Evolutionary conservation across 371 early-diverging fungal genomes (phyloP), one percentile per base, ranked within the genome.

Genomic region (Lichtheimia ornata): DNA sequence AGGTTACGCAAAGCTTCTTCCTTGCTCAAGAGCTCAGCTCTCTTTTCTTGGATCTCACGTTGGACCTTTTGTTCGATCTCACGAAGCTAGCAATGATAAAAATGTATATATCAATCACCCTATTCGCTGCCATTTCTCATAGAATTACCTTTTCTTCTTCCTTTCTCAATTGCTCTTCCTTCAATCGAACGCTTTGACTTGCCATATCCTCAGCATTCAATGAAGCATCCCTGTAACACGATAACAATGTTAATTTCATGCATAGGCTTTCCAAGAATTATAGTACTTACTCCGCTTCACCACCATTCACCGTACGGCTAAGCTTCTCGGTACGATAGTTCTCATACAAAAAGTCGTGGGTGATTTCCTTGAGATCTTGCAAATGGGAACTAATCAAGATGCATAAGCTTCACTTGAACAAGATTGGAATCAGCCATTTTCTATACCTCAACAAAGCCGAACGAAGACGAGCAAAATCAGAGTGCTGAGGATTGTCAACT

Each of bases 401-500:
- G 11, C 35, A 35, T 35, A 35, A 35, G 35, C 9, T 35, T 35
- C 35, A 35, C 35, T 35, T 6, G 35, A 9, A 6, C 35, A 35
- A 2, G 35, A 35, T 35, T 22, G 22, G 11, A 11, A 35, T 35
- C 35, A 35, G 9, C 11, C 35, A 35, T 35, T 22, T 17, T 22
- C 17, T 18, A 60, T 77, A 87, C 87, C 83, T 86, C 47, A 96
- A 83, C 59, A 97, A 74, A 61, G 95, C 94, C 66, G 92, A 95
- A 64, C 97, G 88, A 53, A 99, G 85, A 60, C 93, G 90, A 17
- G 91, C 93, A 77, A 99, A 99, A 71, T 99, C 99, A 70, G 95
- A 97, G 74, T 97, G 95, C 67, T 93, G 86, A 15, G 88, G 87
- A 61, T 92, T 91, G 55, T 89, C 91, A 53, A 94, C 91, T 82